Base-by-base conservation (phyloP, 108 stramenopile species). In the Bacterosira constricta region DNA sequence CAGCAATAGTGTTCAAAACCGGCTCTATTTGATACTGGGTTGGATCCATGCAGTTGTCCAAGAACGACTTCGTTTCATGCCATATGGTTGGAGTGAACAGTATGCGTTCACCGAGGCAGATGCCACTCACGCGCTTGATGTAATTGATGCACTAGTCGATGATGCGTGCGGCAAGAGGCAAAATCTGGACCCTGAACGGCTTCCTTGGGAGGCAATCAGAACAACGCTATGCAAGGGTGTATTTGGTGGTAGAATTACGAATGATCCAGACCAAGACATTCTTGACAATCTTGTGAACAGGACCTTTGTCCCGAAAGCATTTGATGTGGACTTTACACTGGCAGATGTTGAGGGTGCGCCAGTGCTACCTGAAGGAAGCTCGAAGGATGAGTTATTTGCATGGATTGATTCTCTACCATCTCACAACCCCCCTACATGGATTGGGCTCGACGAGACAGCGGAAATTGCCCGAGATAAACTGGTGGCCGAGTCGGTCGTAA, bases 31-130 rank as follows among this genome's bases (percentile, higher is more conserved):
- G 53, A 52, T 97, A 20, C 69, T 99, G 17, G 97, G 92, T 7
- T 98, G 98, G 98, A 79, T 87, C 15, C 97, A 99, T 72, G 96
- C 98, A 0, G 96, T 98, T 34, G 87, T 99, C 21, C 93, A 93
- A 65, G 99, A 99, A 73, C 86, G 98, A n/a, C 76, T 98, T 27
- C 87, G 97, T 2, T 99, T 96, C 69, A 88, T 89, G 32, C 98
- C 98, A 9, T 57, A 78, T 12, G 99, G 98, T 8, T 99, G 98
- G 98, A 89, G 91, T 29, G 92, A 99, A 69, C 71, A 65, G 39
- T 97, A 98, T 66, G 98, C 98, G 51, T 98, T 97, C 73, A 96
- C 93, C 30, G 98, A 98, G 67, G 94, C 97, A 4, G 99, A 99
- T 75, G 94, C 96, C 8, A 60, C 65, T 29, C 95, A 96, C 67